Evolutionary conservation across 192 early-diverging fungal species (phyloP).

Genomic region (Thoreauomyces humboldtii): DNA sequence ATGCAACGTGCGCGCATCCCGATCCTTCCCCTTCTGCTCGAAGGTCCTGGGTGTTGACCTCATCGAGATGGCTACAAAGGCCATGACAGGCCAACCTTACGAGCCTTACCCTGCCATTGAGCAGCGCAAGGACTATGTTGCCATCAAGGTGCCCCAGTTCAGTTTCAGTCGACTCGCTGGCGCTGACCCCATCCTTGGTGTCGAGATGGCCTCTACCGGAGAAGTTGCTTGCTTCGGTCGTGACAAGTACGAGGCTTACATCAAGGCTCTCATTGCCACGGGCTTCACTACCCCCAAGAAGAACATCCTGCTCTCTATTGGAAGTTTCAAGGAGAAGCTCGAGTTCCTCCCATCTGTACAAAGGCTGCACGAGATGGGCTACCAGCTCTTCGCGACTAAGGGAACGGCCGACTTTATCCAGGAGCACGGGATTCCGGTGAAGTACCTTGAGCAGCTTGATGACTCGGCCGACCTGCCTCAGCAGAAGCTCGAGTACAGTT

Average conservation of each 20-base stretch:
- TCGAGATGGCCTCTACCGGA: conserved; percentile 99
- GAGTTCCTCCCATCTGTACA: conserved; percentile 91
- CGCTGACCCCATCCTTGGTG: conserved; percentile 96
- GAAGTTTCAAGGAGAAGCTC: conserved; percentile 97
- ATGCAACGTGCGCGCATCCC: conserved; percentile 95
- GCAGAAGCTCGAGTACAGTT: conserved; percentile 81
- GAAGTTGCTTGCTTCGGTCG: conserved; percentile 98
- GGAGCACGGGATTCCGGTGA: conserved; percentile 89
- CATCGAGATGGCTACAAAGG: conserved; percentile 95
- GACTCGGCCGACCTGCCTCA: conserved; percentile 42
- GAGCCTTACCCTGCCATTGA: conserved; percentile 74
- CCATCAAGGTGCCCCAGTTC: conserved; percentile 98
- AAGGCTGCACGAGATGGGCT: conserved; percentile 81
- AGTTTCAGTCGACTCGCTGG: conserved; percentile 92
- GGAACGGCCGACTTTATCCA: conserved; percentile 96
- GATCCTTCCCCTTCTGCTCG: conserved; percentile 97
- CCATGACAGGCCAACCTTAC: conserved; percentile 83
- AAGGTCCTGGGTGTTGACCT: conserved; percentile 94
- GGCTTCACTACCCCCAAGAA: conserved; percentile 90
- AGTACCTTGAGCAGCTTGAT: conserved; percentile 84
- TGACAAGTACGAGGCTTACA: conserved; percentile 97
- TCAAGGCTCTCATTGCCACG: conserved; percentile 92
- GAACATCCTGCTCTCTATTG: conserved; percentile 95
- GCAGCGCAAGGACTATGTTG: conserved; percentile 78
- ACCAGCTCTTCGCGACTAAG: conserved; percentile 89